Percentiles rank a stretch among this genome's conserved stretches.
Conservation (phyloP, 169 alveolate species). For the Plasmodium adleri region DNA sequence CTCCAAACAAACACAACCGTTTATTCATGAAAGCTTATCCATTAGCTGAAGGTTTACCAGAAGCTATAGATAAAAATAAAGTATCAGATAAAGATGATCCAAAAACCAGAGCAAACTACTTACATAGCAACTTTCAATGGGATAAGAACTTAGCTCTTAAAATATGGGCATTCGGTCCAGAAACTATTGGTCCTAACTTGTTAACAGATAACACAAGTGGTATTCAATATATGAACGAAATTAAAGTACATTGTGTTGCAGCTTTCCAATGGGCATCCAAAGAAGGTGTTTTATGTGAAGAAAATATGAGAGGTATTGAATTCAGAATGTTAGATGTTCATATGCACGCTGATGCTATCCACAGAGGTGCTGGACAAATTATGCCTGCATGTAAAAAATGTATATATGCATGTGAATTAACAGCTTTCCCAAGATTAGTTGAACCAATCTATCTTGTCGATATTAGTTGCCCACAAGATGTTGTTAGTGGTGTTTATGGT, state of each 20-base stretch:
- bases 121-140: conserved; percentile 96
- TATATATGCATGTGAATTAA: conserved; percentile 97
- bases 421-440: conserved; percentile 97
- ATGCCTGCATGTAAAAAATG: conserved; percentile 98
- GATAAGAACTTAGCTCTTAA: conserved; percentile 97
- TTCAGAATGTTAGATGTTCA: conserved; percentile 98
- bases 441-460: conserved; percentile 99
- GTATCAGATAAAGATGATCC: conserved; percentile 95
- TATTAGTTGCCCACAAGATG: conserved; percentile 97
- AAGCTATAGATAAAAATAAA: conserved; percentile 96
- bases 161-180: conserved; percentile 99
- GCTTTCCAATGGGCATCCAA: conserved; percentile 99
- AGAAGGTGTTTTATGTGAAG: conserved; percentile 99
- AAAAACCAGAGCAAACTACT: conserved; percentile 95
- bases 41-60: conserved; percentile 96
- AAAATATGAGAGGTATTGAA: conserved; percentile 98
- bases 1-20: conserved; percentile 99
- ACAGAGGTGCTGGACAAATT: conserved; percentile 99
- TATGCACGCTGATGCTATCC: conserved; percentile 99
- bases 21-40: conserved; percentile 97
- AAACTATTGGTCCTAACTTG: conserved; percentile 98
- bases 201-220: conserved; percentile 98
- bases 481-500: conserved; percentile 98
- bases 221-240: conserved; percentile 98
- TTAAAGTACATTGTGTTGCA: conserved; percentile 98